Conservation (phyloP, 495 filamentous ascomycete genomes). For the Bacidia gigantensis region DNA sequence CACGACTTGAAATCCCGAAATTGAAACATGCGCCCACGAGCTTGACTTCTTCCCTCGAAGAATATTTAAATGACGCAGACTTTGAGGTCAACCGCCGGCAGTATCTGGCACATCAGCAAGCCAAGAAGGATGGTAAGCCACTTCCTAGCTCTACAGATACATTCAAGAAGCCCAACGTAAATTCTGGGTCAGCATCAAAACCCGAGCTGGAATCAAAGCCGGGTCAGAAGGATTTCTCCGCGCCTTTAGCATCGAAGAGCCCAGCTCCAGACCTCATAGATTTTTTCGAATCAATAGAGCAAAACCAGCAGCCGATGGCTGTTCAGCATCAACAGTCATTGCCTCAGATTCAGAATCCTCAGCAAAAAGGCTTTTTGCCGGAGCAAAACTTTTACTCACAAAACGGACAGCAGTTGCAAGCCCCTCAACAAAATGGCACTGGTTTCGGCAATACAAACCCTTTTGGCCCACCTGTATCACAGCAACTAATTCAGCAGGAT, state of each 20-base stretch:
- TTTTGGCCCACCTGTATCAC: conserved; percentile 36
- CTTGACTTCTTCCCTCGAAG: conserved; percentile 75
- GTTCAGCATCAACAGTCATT: conserved; percentile 31
- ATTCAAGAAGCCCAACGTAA: conserved; percentile 18
- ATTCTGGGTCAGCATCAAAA: conserved; percentile 17
- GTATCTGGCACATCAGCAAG: conserved; percentile 74
- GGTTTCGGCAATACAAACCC: conserved; percentile 32
- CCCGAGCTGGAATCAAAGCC: conserved; percentile 20
- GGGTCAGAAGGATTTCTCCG: conserved; percentile 14
- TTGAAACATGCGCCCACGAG: conserved; percentile 94
- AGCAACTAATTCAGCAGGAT: conserved; percentile 36
- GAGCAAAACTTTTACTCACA: conserved; percentile 25
- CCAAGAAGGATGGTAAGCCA: conserved; percentile 47
- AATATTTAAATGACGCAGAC: conserved; percentile 89
- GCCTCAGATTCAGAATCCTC: conserved; percentile 22
- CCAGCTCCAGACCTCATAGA: conserved; percentile 82
- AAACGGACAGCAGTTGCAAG: conserved; percentile 19
- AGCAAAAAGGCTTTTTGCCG: conserved; percentile 25
- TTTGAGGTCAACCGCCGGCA: conserved; percentile 91
- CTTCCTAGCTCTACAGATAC: conserved; percentile 12
- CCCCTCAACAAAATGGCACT: conserved; percentile 30
- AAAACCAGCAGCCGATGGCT: conserved; percentile 69
- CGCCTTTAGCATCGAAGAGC: conserved; percentile 34
- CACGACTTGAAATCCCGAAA: conserved; percentile 87
- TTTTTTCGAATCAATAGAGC: conserved; percentile 95